Conservation (phyloP, 1,284 basidiomycete genomes). For the Melanopsichium pennsylvanicum region DNA sequence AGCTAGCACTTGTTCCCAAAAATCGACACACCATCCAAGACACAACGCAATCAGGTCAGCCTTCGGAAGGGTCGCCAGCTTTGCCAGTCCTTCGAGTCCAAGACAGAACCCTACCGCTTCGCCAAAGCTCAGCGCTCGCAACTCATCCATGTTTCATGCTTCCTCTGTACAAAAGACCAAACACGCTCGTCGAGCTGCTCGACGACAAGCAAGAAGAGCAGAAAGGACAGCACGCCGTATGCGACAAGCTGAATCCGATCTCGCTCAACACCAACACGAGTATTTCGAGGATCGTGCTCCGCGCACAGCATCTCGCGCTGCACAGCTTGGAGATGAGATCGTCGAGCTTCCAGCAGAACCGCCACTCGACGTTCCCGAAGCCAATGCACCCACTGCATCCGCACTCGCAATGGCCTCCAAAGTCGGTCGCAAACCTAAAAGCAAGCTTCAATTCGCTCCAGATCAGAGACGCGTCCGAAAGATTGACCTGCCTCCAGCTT, state of each 20-base stretch:
- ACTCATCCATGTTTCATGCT: slow-evolving; percentile 14
- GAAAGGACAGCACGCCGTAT: slow-evolving; percentile 15
- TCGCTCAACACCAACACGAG: slow-evolving; percentile 15
- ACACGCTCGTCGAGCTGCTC: slow-evolving; percentile 28
- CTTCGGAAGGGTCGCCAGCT: slow-evolving; percentile 20
- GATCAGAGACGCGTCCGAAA: slow-evolving; percentile 51
- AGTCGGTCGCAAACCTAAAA: slow-evolving; percentile 39
- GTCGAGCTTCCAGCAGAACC: slow-evolving; percentile 37
- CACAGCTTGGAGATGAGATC: slow-evolving; percentile 36
- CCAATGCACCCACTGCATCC: slow-evolving; percentile 37
- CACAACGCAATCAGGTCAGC: slow-evolving; percentile 18
- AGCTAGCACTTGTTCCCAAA: slow-evolving; percentile 12
- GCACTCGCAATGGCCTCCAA: slow-evolving; percentile 46
- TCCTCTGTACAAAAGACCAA: slow-evolving; percentile 37
- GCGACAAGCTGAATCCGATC: slow-evolving; percentile 13
- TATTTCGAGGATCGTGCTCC: not conserved
- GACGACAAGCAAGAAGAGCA: slow-evolving; percentile 18
- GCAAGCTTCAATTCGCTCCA: slow-evolving; percentile 59
- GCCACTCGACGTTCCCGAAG: slow-evolving; percentile 42
- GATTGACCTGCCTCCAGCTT: slow-evolving; percentile 58
- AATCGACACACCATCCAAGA: slow-evolving; percentile 12
- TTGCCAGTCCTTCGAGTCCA: slow-evolving; percentile 24
- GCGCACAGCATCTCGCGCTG: slow-evolving; percentile 10
- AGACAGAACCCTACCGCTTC: not conserved
- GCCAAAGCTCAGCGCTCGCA: not conserved